Base-by-base conservation (phyloP, 331 rosid species). In the Telfairia occidentalis region DNA sequence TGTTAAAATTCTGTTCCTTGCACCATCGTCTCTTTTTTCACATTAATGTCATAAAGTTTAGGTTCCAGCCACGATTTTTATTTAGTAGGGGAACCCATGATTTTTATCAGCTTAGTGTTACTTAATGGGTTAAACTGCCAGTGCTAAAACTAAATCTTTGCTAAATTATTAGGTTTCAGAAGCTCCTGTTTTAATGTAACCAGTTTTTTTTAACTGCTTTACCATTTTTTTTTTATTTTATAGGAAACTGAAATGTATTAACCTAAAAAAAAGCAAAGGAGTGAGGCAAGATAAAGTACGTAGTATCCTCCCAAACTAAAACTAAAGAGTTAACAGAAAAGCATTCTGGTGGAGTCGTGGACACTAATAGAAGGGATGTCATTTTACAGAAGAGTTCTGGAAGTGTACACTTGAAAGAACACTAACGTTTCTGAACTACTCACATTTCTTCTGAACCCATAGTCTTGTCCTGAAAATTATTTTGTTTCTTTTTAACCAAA, bases 1-100 rank as follows among this genome's bases (percentile, higher is more conserved):
- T 45, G 58, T 18, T 71, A 16, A 40, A 67, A 67, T 67, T 67
- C 21, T 71, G 59, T 50, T 71, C 48, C 74, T 69, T 69, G 75
- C 43, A 16, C 37, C 18, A 9, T 42, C 7, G 55, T 43, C 38
- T 28, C 18, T 67, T 28, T 28, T 30, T 28, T 71, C 59, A 16
- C 74, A 18, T 46, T 70, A 28, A 71, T 28, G 24, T 71, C 15
- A 48, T 30, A 28, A 21, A 46, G 13, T 9, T 71, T 28, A 46
- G 75, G 21, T 29, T 18, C 23, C 42, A 24, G 26, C 18, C 42
- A 16, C 57, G 26, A 16, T n/a, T 71, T 16, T 70, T 32, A 16
- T 45, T 45, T 23, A 38, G 28, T 65, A 37, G 73, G 35, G 26
- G 54, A 63, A 18, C 71, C 46, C 46, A 9, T 16, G 70, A 15